Percentiles rank a stretch among this genome's conserved stretches.
Conservation (phyloP, 441 rosid species). For the Gossypium gossypioides region DNA sequence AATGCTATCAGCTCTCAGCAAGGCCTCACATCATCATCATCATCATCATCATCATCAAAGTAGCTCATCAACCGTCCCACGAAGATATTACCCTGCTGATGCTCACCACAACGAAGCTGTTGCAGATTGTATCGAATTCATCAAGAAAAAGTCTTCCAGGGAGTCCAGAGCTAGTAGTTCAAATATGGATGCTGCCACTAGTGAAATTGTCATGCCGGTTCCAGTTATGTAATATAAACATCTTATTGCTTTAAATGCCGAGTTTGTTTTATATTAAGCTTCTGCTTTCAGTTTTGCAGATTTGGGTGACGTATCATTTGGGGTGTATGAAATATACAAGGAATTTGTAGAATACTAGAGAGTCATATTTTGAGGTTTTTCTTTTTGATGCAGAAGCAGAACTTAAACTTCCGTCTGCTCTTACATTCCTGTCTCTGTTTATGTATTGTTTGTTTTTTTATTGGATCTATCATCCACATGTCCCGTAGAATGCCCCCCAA, state of each 20-base stretch:
- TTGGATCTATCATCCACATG: neutral
- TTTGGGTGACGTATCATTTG: neutral
- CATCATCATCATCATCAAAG: constrained; percentile 1
- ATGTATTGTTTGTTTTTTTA: neutral
- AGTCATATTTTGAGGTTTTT: neutral
- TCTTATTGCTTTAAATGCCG: neutral
- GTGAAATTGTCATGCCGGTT: constrained; percentile 25
- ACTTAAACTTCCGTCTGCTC: neutral
- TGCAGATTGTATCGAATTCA: constrained; percentile 73
- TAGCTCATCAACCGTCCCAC: neutral
- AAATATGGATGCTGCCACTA: constrained; percentile 17
- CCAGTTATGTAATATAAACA: constrained; percentile 21
- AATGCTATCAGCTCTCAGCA: constrained; percentile 57
- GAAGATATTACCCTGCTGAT: constrained; percentile 21
- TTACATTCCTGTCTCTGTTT: neutral
- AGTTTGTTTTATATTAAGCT: neutral
- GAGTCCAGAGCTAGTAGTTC: constrained; percentile 12
- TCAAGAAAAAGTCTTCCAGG: constrained; percentile 39
- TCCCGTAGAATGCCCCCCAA: neutral
- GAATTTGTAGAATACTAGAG: neutral
- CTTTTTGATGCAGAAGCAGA: neutral
- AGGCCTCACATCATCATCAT: constrained; percentile 12
- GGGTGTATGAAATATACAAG: neutral
- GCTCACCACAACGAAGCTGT: constrained; percentile 57
- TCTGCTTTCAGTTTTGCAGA: constrained; percentile 5